A percentile compares a stretch with the other conserved stretches of the same genome.
These are phyloP conservation scores for Platanthera zijinensis DNA, from an alignment of 106 monocot genomes.

Conservation along the genomic window DNA sequence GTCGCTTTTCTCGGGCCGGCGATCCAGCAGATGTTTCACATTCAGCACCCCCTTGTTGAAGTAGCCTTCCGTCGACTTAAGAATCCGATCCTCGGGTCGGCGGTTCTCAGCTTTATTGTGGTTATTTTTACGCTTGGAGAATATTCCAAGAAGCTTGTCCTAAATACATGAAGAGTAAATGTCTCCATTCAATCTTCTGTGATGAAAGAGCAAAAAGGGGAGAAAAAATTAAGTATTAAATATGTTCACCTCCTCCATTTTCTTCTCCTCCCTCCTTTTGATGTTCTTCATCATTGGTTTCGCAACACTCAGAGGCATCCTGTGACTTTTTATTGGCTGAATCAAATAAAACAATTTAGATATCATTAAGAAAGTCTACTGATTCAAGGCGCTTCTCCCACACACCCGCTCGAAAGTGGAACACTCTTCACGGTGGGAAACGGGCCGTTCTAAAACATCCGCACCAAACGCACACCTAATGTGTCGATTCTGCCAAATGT, in stretches of 20 bases:
- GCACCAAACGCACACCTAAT: no score
- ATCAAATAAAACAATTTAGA: background rate
- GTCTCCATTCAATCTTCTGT: background rate
- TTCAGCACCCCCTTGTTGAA: slow-evolving; percentile 37
- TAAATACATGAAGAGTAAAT: background rate
- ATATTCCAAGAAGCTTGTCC: slow-evolving; percentile 25
- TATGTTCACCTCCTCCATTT: slow-evolving; percentile 31
- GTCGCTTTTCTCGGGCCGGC: background rate
- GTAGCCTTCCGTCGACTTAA: slow-evolving; percentile 25
- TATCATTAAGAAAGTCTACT: no score
- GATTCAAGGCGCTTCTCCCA: no score
- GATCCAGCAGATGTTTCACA: slow-evolving; percentile 33
- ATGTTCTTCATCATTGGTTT: slow-evolving; percentile 30
- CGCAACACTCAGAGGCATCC: slow-evolving; percentile 36
- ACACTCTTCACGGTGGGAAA: no score
- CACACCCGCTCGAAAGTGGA: no score
- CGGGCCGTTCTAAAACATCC: no score
- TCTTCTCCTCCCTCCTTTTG: slow-evolving; percentile 30
- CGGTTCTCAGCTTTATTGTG: slow-evolving; percentile 15
- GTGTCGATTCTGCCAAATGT: no score
- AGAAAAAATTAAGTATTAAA: background rate
- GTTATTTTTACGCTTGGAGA: background rate
- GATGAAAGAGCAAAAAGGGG: background rate
- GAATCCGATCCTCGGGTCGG: slow-evolving; percentile 12
- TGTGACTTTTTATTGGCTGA: slow-evolving; percentile 44